phyloP scores from a whole-genome alignment of 192 early-diverging fungal genomes.

The Phlyctochytrium arcticum region DNA sequence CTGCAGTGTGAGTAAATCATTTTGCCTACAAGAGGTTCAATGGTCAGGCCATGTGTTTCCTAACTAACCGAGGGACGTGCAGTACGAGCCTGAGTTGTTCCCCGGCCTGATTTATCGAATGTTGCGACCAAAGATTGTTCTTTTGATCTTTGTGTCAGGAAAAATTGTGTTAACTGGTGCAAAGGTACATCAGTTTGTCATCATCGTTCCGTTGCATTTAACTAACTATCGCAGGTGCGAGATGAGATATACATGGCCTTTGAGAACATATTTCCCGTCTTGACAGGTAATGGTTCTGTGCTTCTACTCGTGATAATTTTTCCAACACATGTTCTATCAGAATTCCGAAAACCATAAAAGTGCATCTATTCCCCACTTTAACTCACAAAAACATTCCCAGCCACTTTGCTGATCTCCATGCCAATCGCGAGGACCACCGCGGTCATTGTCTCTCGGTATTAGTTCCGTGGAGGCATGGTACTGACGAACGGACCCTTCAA shows the following conservation, averaged over 20 bases:
- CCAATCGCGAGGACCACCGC: too few species aligned
- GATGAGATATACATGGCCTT: conserved; percentile 98
- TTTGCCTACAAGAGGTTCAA: background rate
- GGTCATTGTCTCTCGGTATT: too few species aligned
- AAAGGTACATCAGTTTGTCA: conserved; percentile 53
- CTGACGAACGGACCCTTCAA: too few species aligned
- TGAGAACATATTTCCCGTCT: conserved; percentile 95
- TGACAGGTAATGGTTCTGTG: conserved; percentile 36
- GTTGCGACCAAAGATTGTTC: conserved; percentile 96
- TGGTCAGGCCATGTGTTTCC: background rate
- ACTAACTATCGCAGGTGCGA: conserved; percentile 42
- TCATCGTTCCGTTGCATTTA: conserved; percentile 5
- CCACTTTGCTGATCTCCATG: too few species aligned
- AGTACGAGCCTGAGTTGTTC: conserved; percentile 99
- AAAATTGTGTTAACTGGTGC: conserved; percentile 99
- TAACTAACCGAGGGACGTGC: background rate
- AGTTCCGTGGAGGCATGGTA: too few species aligned
- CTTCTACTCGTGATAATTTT: background rate
- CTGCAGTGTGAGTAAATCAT: conserved; percentile 73
- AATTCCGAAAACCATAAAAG: conserved; percentile 5
- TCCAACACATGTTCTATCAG: background rate
- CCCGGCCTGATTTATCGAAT: conserved; percentile 99
- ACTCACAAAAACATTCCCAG: too few species aligned
- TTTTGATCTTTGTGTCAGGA: conserved; percentile 98
- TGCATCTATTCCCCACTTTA: background rate